Evolutionary conservation across 257 asterid species (phyloP).

Genomic region (Nicotiana tomentosiformis): DNA sequence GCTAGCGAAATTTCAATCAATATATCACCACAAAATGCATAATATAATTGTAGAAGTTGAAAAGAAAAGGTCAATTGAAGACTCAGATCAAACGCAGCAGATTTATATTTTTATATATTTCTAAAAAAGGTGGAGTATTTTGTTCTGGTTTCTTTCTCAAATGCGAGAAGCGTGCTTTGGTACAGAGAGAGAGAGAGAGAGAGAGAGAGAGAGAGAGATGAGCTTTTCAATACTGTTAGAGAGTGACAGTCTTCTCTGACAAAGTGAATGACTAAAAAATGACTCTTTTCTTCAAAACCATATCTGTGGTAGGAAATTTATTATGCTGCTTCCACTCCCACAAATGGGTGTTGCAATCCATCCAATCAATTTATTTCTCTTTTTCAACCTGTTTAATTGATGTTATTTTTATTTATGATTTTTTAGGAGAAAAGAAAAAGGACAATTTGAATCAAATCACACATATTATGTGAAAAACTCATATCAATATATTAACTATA

Average conservation of each 20-base stretch:
- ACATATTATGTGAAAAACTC: too few relatives aligned
- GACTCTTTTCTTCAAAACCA: not conserved
- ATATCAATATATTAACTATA: not conserved
- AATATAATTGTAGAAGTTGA: not conserved
- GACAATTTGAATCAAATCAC: too few relatives aligned
- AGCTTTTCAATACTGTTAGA: not conserved
- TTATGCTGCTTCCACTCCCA: not conserved
- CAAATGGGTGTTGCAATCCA: not conserved
- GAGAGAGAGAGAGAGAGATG: not conserved
- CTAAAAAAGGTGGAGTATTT: not conserved
- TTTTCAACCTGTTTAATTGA: not conserved
- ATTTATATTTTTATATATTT: not conserved
- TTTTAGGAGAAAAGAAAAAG: too few relatives aligned
- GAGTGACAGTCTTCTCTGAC: conserved; percentile 12
- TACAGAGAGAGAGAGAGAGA: not conserved
- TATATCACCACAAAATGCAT: not conserved
- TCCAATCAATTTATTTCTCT: not conserved
- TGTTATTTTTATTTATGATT: too few relatives aligned
- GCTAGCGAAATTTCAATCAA: not conserved
- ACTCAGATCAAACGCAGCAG: not conserved
- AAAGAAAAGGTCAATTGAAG: not conserved
- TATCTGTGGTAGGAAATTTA: not conserved
- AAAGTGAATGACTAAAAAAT: conserved; percentile 3
- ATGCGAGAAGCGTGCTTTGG: not conserved
- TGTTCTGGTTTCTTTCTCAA: not conserved